Conservation (phyloP, 2,329 filamentous ascomycete genomes). For the Neospermospora avenae region DNA sequence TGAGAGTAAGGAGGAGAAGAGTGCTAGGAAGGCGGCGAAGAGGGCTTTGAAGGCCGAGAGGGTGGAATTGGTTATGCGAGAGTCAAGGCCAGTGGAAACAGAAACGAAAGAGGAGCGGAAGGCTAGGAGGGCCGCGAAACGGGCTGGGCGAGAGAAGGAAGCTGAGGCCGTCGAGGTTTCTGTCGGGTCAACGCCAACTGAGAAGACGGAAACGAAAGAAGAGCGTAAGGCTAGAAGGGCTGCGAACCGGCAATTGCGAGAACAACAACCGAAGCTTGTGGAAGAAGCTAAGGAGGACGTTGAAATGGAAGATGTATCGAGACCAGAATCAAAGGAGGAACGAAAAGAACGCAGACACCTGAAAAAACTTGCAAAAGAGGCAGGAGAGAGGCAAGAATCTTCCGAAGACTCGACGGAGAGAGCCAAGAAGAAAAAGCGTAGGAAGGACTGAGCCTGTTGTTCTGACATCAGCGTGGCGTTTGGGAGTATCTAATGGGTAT, state of each 20-base stretch:
- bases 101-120: conserved; percentile 13
- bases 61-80: conserved; percentile 25
- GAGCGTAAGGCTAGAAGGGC: conserved; percentile 10
- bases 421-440: conserved; percentile 33
- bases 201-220: conserved; percentile 6
- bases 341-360: conserved; percentile 37
- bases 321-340: conserved; percentile 36
- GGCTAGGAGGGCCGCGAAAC: conserved; percentile 11
- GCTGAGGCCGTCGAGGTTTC: conserved; percentile 25
- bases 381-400: conserved; percentile 13
- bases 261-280: not conserved
- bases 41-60: conserved; percentile 29
- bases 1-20: conserved; percentile 38
- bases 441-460: conserved; percentile 21
- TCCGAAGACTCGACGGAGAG: conserved; percentile 29
- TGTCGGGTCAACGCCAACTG: not conserved
- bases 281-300: conserved; percentile 3
- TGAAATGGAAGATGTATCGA: conserved; percentile 3
- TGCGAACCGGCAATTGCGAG: conserved; percentile 6
- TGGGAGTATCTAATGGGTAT: conserved; percentile 16
- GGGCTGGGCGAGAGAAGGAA: conserved; percentile 2
- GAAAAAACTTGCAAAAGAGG: conserved; percentile 32
- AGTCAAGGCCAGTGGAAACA: conserved; percentile 31
- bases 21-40: conserved; percentile 39
- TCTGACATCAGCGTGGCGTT: conserved; percentile 26